Evolutionary conservation across 2,329 filamentous ascomycete species (phyloP).

Genomic region (Cytospora mali): DNA sequence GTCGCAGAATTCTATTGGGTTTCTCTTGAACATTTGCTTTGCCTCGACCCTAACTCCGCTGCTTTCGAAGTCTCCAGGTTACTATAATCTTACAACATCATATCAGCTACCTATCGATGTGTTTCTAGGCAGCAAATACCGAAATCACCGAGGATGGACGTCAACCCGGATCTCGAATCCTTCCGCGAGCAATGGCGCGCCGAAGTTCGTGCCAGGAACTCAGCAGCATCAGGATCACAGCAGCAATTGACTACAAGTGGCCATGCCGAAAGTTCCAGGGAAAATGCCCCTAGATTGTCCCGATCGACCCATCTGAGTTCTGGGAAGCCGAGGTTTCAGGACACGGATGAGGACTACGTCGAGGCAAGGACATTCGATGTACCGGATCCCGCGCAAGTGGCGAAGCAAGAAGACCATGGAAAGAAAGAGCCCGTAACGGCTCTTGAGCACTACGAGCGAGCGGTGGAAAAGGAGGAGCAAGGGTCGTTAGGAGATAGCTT

Average conservation of each 20-base stretch:
- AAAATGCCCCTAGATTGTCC: conserved; percentile 29
- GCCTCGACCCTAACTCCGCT: too few species aligned
- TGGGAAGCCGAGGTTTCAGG: conserved; percentile 33
- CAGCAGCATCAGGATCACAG: conserved; percentile 22
- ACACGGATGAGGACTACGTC: conserved; percentile 42
- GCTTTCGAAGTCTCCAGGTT: not conserved
- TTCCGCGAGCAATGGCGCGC: conserved; percentile 87
- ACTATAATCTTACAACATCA: not conserved
- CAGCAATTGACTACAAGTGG: not conserved
- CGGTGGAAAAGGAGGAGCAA: conserved; percentile 83
- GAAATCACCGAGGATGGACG: conserved; percentile 33
- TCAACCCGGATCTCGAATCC: conserved; percentile 75
- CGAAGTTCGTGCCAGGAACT: conserved; percentile 62
- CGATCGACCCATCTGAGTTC: conserved; percentile 28
- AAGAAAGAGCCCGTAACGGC: conserved; percentile 67
- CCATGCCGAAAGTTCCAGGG: conserved; percentile 25
- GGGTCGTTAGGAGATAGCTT: conserved; percentile 90
- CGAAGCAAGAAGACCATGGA: conserved; percentile 33
- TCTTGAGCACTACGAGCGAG: conserved; percentile 88
- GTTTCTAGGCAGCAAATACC: conserved; percentile 20
- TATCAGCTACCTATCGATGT: conserved; percentile 5
- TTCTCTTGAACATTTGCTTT: too few species aligned
- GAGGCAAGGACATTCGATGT: conserved; percentile 42
- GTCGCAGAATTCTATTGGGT: not conserved
- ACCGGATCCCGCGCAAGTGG: conserved; percentile 29